A percentile compares a stretch with the other conserved stretches of the same genome.
These are phyloP conservation scores for Populus hybrid DNA, from an alignment of 441 rosid genomes.

Conservation along the genomic window DNA sequence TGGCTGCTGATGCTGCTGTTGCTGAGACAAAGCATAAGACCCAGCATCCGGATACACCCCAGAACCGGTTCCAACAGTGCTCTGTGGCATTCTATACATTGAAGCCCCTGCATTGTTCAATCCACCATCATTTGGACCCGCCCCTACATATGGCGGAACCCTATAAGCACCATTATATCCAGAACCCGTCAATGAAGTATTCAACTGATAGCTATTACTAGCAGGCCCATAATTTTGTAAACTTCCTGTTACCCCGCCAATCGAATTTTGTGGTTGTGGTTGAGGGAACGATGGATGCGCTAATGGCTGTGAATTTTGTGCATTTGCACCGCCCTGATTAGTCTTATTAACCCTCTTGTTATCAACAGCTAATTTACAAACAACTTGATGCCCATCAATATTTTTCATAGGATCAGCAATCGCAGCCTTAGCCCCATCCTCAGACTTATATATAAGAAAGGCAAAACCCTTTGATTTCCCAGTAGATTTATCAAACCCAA, in stretches of 20 bases:
- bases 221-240: conserved; percentile 47
- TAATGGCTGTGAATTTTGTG: conserved; percentile 9
- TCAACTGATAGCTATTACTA: conserved; percentile 39
- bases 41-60: conserved; percentile 68
- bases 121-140: conserved; percentile 40
- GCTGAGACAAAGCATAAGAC: conserved; percentile 62
- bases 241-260: conserved; percentile 23
- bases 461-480: conserved; percentile 90
- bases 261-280: conserved; percentile 34
- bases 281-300: conserved; percentile 8
- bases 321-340: conserved; percentile 30
- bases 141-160: conserved; percentile 37
- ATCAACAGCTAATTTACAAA: conserved; percentile 74
- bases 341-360: conserved; percentile 62
- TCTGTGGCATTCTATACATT: conserved; percentile 61
- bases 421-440: conserved; percentile 85
- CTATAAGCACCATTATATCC: conserved; percentile 48
- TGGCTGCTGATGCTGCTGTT: conserved; percentile 53
- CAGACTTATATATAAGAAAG: conserved; percentile 72
- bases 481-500: conserved; percentile 80
- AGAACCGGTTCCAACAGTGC: conserved; percentile 49
- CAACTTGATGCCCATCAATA: conserved; percentile 72
- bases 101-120: conserved; percentile 39
- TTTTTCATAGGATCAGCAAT: conserved; percentile 69
- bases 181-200: conserved; percentile 29